Base-by-base conservation (phyloP, 2,329 filamentous ascomycete species). In the Coccinonectria pachysandricola region DNA sequence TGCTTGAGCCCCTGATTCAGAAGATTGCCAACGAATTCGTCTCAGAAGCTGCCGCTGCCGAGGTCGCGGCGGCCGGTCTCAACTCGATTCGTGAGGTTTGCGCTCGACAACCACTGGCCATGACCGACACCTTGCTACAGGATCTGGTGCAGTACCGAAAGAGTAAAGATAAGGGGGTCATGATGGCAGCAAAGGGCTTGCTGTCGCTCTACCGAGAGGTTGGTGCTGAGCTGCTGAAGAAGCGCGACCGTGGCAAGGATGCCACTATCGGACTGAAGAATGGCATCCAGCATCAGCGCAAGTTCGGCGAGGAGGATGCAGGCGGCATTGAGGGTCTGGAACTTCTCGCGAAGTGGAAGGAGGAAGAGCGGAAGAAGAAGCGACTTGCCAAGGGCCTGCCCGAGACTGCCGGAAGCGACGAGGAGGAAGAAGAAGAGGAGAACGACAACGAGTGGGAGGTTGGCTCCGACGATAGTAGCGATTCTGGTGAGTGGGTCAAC, bases 11-110 rank as follows among this genome's bases (percentile, higher is more conserved):
- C 1, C 61, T 96, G 4, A 65, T 98, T 3, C 79, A 85, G 52
- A 96, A 95, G 60, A 96, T 98, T 45, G 88, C 91, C 16, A 95
- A 96, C 49, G 91, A 98, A 53, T 98, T 98, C 49, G 88, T 98
- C 2, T 94, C 86, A 1, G 91, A 98, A 59, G 91, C 85, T 2
- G 77, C 87, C 0, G 87, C 91, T 1, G 71, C 82, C 4, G 87
- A 96, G 54, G 88, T 98, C 15, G 84, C 84, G 1, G 79, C 87
- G 4, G 88, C 91, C 4, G 91, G 88, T 48, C 66, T 98, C 28
- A 95, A 96, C 52, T 81, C 86, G 9, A 96, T 98, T 40, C 76
- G 91, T 26, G 91, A 98, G 49, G 83, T 98, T 14, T 95, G 88
- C 54, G 79, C 78, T 3, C 72, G 91, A 37, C 91, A 98, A 49